phyloP scores from a whole-genome alignment of 169 alveolate species.

The Plasmodium adleri region DNA sequence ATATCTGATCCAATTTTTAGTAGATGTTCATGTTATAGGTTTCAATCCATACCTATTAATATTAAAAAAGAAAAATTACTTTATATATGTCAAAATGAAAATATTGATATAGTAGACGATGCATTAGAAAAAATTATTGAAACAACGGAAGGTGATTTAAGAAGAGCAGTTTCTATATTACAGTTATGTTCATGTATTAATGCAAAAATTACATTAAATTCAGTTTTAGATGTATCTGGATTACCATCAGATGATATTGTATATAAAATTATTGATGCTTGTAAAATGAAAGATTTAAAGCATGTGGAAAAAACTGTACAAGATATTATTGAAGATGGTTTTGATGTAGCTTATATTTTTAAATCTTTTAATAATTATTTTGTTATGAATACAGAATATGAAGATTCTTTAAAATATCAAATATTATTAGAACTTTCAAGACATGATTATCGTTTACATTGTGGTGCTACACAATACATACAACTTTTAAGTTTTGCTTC shows the following conservation, averaged over 20 bases:
- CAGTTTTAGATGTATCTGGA: constrained; percentile 81
- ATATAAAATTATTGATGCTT: constrained; percentile 73
- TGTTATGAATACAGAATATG: constrained; percentile 42
- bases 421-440: constrained; percentile 55
- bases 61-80: constrained; percentile 93
- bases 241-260: constrained; percentile 73
- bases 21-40: constrained; percentile 96
- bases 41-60: constrained; percentile 93
- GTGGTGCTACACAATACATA: constrained; percentile 58
- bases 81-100: constrained; percentile 88
- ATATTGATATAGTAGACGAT: constrained; percentile 80
- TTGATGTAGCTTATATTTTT: constrained; percentile 72
- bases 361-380: constrained; percentile 50
- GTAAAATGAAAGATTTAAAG: constrained; percentile 70
- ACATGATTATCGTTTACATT: constrained; percentile 60
- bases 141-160: constrained; percentile 95
- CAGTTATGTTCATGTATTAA: constrained; percentile 88
- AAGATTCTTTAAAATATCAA: constrained; percentile 52
- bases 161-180: constrained; percentile 95
- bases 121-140: constrained; percentile 88
- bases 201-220: constrained; percentile 38
- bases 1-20: constrained; percentile 97
- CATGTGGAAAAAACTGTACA: constrained; percentile 63
- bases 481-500: constrained; percentile 67
- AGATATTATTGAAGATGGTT: constrained; percentile 70